Conservation (phyloP, 2,329 filamentous ascomycete species). For the Tolypocladium pustulatum region DNA sequence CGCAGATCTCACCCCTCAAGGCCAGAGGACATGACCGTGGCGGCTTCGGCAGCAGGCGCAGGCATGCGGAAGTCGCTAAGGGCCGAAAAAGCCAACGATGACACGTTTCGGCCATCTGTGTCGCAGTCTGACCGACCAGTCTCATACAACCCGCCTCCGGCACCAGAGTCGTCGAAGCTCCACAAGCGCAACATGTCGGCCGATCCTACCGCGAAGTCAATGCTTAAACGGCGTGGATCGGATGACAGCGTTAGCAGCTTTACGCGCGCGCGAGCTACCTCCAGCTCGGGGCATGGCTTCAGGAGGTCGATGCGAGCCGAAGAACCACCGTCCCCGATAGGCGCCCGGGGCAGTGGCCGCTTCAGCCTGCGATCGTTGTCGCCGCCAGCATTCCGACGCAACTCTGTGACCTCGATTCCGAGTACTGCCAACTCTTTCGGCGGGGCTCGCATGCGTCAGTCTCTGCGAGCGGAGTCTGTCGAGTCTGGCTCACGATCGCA, state of each 20-base stretch:
- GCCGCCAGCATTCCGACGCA: conserved; percentile 43
- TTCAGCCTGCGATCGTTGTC: conserved; percentile 64
- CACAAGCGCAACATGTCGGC: conserved; percentile 14
- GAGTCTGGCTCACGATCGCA: conserved; percentile 24
- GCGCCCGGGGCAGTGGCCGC: conserved; percentile 35
- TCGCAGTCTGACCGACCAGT: conserved; percentile 12
- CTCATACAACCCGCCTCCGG: conserved; percentile 17
- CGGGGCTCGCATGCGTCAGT: conserved; percentile 31
- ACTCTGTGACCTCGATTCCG: conserved; percentile 26
- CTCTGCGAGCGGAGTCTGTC: conserved; percentile 29
- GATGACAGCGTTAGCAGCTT: conserved; percentile 76
- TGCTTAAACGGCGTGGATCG: conserved; percentile 43
- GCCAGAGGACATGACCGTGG: background rate
- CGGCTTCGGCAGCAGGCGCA: conserved; percentile 1
- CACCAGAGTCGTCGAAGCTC: conserved; percentile 7
- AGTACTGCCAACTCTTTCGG: conserved; percentile 15
- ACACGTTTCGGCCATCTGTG: conserved; percentile 3
- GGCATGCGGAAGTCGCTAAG: conserved; percentile 15
- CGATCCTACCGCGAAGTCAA: conserved; percentile 17
- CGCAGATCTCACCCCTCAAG: background rate
- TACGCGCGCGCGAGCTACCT: conserved; percentile 46
- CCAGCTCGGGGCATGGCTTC: conserved; percentile 47
- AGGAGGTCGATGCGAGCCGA: conserved; percentile 59
- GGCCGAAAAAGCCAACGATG: conserved; percentile 5
- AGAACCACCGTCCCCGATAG: conserved; percentile 15